Base-by-base conservation (phyloP, 2,329 filamentous ascomycete genomes). In the Samsoniella hepiali region DNA sequence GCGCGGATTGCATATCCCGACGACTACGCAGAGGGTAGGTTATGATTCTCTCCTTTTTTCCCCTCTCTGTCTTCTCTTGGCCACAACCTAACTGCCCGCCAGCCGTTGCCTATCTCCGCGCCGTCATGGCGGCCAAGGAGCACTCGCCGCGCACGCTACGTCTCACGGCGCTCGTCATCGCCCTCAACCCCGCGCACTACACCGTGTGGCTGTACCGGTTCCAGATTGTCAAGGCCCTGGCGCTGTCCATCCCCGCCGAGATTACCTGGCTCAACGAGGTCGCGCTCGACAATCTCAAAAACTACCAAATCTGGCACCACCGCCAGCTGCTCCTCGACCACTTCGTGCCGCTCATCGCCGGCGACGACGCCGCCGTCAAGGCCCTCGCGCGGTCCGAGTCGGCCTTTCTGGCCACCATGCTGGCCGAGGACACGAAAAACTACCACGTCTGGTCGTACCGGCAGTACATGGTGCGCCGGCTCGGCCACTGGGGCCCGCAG, bases 361-460 rank as follows among this genome's bases (percentile, higher is more conserved):
- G 69, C 74, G 87, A 81, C 73, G 68, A 76, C 78, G 74, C 82
- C 79, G 75, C 84, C 79, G 65, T 87, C 80, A 69, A 82, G 81
- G 69, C 69, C 64, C 82, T 91, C 59, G 86, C 85, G 11, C 74
- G 81, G 4, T 85, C 84, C 3, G 95, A 99, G 77, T 81, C 83
- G 27, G 82, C 81, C 15, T 98, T 98, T 74, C 84, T 97, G 65
- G 84, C 82, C 64, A 77, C 82, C 54, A 98, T 99, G 85, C 88
- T 99, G 62, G 84, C 83, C 47, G 84, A 90, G 69, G 95, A 99
- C 74, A 86, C 90, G 57, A 99, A 99, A 79, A 99, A 99, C 80
- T 98, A 99, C 75, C 95, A 99, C 74, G 95, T 98, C 55, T 99
- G 95, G 95, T 92, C 89, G 62, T 99, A 98, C 79, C 84, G 95